Conservation (phyloP, 345 rosid species). For the Sisymbrium altissimum region DNA sequence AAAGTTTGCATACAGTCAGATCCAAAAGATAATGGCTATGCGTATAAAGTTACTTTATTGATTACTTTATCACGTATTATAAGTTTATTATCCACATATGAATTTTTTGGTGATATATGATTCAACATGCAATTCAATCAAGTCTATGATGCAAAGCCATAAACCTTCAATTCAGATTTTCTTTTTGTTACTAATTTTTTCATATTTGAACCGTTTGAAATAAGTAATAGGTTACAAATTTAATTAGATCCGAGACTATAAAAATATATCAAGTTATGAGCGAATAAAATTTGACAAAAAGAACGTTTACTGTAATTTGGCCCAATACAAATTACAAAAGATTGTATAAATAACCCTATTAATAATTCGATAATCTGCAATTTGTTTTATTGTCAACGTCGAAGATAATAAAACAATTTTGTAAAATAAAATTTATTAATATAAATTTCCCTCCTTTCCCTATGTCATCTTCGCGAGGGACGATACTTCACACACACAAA, state of each 20-base stretch:
- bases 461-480: constrained; percentile 18
- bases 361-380: background rate
- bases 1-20: background rate
- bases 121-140: background rate
- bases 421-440: background rate
- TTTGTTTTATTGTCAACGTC: background rate
- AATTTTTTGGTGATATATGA: background rate
- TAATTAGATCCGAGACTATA: background rate
- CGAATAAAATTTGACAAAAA: background rate
- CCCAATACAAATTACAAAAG: too few species aligned
- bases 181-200: background rate
- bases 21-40: background rate
- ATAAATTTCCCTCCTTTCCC: constrained; percentile 33
- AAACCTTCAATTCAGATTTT: too few species aligned
- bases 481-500: background rate
- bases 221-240: background rate
- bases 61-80: background rate
- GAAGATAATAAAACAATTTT: background rate
- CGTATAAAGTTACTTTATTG: background rate
- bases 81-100: background rate
- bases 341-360: too few species aligned
- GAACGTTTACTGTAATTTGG: background rate
- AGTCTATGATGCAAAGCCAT: background rate
- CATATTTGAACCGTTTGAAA: background rate
- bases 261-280: background rate